Percentiles rank a stretch among this genome's conserved stretches.
phyloP scores from a whole-genome alignment of 441 rosid genomes.

The Arabidopsis lyrata region DNA sequence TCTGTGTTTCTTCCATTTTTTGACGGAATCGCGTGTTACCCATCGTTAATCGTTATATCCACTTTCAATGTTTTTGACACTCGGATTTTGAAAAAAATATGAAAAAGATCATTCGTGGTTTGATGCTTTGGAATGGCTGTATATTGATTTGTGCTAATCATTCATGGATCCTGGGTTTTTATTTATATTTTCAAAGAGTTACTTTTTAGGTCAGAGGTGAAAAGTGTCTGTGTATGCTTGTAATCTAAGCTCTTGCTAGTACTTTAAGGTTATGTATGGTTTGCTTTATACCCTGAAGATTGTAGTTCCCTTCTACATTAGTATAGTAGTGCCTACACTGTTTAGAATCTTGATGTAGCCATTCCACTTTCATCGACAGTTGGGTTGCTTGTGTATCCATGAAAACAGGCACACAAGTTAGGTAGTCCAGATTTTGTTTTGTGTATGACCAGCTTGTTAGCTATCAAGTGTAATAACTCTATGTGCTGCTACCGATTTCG shows the following conservation, averaged over 20 bases:
- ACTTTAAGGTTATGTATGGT: no score
- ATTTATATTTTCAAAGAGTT: background rate
- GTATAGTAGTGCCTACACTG: no score
- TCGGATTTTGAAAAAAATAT: background rate
- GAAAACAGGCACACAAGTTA: background rate
- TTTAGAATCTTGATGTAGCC: no score
- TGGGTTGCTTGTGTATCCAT: background rate
- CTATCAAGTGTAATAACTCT: background rate
- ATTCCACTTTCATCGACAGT: background rate
- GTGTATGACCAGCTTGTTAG: background rate
- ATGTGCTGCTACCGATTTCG: background rate
- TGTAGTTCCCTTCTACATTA: no score
- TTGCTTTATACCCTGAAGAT: no score
- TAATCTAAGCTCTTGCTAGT: no score
- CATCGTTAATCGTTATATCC: background rate
- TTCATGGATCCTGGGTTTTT: background rate
- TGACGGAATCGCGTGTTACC: constrained; percentile 13
- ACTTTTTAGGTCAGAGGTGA: no score
- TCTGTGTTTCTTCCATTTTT: background rate
- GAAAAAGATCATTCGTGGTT: background rate
- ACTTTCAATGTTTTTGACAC: no score
- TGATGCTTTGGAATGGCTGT: background rate
- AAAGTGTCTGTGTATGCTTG: no score
- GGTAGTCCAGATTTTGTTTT: no score
- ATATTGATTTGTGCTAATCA: background rate